Percentiles rank a stretch among this genome's conserved stretches.
These are phyloP conservation scores for Penicilliopsis zonata DNA, from an alignment of 495 filamentous ascomycete genomes.

Conservation along the genomic window DNA sequence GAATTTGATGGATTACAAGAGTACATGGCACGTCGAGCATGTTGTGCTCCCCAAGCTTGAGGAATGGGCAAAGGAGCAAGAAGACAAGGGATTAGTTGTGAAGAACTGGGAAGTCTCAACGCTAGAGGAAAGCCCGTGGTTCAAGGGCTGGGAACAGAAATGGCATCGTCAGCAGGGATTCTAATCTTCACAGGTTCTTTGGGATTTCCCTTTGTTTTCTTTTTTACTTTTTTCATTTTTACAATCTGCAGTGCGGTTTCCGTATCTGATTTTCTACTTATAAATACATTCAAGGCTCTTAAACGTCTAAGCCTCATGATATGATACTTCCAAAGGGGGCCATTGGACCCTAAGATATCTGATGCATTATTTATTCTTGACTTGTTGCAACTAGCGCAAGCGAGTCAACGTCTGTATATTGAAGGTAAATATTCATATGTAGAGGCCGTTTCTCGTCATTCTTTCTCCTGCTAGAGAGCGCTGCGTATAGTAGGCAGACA, in stretches of 20 bases:
- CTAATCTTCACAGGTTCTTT: slow-evolving; percentile 12
- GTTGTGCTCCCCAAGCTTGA: slow-evolving; percentile 58
- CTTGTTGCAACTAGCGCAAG: no score
- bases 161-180: slow-evolving; percentile 73
- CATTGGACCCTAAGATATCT: no score
- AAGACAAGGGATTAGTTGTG: slow-evolving; percentile 45
- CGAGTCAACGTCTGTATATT: no score
- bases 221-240: slow-evolving; percentile 1
- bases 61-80: slow-evolving; percentile 59
- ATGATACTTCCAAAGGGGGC: no score
- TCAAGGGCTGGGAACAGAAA: slow-evolving; percentile 71
- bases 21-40: slow-evolving; percentile 74
- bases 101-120: slow-evolving; percentile 61
- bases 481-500: no score
- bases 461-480: no score
- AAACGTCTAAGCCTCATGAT: no score
- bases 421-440: no score
- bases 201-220: slow-evolving; percentile 1
- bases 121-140: slow-evolving; percentile 74
- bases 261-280: neutral
- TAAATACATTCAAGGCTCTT: no score
- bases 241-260: neutral
- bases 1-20: slow-evolving; percentile 72
- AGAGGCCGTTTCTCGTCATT: no score
- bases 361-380: no score